These are phyloP conservation scores for Crithidia bombi DNA, from an alignment of 208 protist species.

Conservation along the genomic window DNA sequence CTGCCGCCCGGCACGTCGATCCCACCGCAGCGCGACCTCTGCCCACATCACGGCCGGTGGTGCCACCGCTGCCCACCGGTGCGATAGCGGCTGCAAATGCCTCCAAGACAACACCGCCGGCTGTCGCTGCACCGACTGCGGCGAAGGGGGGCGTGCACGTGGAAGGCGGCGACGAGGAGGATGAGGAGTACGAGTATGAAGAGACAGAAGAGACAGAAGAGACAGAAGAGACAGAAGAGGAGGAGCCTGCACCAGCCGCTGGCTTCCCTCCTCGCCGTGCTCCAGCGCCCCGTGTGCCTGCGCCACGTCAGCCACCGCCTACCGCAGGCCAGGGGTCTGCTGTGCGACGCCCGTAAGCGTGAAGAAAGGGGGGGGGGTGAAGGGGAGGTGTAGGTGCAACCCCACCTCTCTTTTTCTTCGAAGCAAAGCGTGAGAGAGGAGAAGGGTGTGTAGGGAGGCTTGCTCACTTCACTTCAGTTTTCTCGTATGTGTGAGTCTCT, in stretches of 20 bases:
- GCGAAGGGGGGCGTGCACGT: constrained; percentile 9
- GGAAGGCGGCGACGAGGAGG: constrained; percentile 4
- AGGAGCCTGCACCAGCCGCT: background rate
- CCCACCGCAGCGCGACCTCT: constrained; percentile 4
- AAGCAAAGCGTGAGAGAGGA: too few relatives aligned
- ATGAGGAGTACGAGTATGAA: background rate
- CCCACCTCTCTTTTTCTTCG: too few relatives aligned
- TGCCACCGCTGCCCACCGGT: constrained; percentile 9
- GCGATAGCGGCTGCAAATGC: background rate
- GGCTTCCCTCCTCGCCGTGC: background rate
- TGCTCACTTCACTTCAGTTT: too few relatives aligned
- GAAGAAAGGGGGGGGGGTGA: too few relatives aligned
- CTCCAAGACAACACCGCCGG: background rate
- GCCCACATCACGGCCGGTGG: background rate
- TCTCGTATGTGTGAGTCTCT: too few relatives aligned
- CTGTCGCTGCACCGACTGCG: background rate
- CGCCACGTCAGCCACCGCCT: background rate
- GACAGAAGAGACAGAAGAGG: constrained; percentile 14
- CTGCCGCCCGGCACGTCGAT: background rate
- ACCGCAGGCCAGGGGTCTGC: background rate
- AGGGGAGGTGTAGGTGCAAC: too few relatives aligned
- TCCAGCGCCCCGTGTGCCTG: constrained; percentile 1
- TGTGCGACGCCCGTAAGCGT: background rate
- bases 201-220: constrained; percentile 37
- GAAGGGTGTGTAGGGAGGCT: too few relatives aligned